A percentile compares a stretch with the other conserved stretches of the same genome.
Evolutionary conservation across 352 stramenopile genomes (phyloP).

Genomic region (Globisporangium cystogenes): DNA sequence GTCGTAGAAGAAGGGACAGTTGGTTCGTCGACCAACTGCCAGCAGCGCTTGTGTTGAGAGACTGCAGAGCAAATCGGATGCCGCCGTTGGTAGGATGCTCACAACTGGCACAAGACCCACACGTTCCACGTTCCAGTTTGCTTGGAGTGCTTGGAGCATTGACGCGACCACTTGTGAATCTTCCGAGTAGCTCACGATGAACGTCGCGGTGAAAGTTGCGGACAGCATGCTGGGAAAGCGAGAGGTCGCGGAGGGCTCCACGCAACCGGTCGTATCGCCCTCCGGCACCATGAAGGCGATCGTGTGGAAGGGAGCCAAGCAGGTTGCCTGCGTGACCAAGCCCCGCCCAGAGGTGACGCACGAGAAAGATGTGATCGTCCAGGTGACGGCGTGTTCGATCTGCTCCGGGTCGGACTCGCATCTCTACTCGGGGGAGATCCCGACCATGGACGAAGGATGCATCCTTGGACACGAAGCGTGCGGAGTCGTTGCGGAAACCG

Average conservation of each 20-base stretch:
- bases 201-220: constrained; percentile 4
- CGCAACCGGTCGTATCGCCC: constrained; percentile 19
- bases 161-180: not conserved
- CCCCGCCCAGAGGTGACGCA: constrained; percentile 20
- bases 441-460: constrained; percentile 47
- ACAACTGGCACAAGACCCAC: no score
- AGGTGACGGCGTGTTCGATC: constrained; percentile 60
- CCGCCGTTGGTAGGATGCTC: no score
- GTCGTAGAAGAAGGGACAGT: no score
- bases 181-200: not conserved
- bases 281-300: constrained; percentile 28
- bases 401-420: constrained; percentile 48
- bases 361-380: constrained; percentile 47
- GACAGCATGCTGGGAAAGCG: constrained; percentile 6
- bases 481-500: constrained; percentile 48
- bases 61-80: no score
- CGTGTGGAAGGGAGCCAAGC: constrained; percentile 17
- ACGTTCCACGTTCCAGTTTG: no score
- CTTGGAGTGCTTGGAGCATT: no score
- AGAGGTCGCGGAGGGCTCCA: constrained; percentile 20
- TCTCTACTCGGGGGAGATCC: constrained; percentile 23
- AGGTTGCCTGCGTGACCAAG: constrained; percentile 16
- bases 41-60: no score
- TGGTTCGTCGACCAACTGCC: no score
- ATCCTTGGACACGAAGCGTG: constrained; percentile 67